Evolutionary conservation across 495 filamentous ascomycete genomes (phyloP).

Genomic region (Pseudoneurospora amorphoporcata): DNA sequence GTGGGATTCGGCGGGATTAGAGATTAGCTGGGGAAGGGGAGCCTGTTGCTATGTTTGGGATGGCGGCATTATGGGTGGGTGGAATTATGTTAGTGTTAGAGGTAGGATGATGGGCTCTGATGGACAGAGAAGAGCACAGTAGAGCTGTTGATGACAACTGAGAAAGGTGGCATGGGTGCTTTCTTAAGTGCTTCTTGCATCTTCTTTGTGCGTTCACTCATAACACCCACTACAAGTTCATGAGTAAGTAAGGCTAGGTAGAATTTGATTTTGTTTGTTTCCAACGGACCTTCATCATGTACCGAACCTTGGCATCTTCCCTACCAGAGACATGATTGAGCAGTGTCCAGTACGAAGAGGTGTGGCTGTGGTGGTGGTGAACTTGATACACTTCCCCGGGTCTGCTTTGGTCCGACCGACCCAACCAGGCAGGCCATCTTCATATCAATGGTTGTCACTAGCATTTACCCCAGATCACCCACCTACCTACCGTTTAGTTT

Average conservation of each 20-base stretch:
- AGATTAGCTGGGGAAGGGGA: slow-evolving; percentile 1
- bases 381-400: neutral
- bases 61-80: neutral
- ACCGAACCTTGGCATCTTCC: neutral
- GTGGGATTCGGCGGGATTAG: slow-evolving; percentile 10
- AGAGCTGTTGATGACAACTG: too few relatives aligned
- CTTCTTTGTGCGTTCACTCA: too few relatives aligned
- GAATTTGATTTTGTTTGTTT: too few relatives aligned
- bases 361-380: neutral
- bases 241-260: too few relatives aligned
- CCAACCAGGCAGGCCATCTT: neutral
- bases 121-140: neutral
- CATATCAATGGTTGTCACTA: neutral
- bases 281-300: neutral
- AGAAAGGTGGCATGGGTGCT: neutral
- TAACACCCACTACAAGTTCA: too few relatives aligned
- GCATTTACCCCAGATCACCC: neutral
- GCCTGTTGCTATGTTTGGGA: neutral
- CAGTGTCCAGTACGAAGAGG: neutral
- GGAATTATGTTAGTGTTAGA: neutral
- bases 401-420: neutral
- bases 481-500: neutral
- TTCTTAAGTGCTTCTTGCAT: neutral
- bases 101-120: neutral
- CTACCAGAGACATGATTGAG: neutral